Evolutionary conservation across 2,329 filamentous ascomycete species (phyloP).

Genomic region (Arthroderma sp.): DNA sequence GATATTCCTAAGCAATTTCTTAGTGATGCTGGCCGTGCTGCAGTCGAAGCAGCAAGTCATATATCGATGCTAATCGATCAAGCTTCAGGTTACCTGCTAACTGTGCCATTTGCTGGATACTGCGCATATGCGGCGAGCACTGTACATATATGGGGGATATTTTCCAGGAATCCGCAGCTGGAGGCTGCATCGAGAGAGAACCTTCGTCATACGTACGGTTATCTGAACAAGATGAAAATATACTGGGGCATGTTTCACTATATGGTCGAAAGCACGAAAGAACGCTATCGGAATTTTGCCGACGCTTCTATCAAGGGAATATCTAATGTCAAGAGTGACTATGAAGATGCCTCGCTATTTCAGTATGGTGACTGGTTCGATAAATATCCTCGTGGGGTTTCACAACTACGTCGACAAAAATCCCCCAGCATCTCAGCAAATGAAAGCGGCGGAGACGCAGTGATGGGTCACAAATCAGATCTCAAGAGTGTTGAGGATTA

Average conservation of each 20-base stretch:
- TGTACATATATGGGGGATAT: conserved; percentile 85
- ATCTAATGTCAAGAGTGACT: conserved; percentile 26
- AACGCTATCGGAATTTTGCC: conserved; percentile 72
- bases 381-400: conserved; percentile 83
- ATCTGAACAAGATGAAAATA: conserved; percentile 86
- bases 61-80: conserved; percentile 77
- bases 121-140: conserved; percentile 87
- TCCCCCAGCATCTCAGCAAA: conserved; percentile 54
- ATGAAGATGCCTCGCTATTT: conserved; percentile 53
- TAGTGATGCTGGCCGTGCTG: conserved; percentile 58
- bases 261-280: conserved; percentile 83
- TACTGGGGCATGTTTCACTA: conserved; percentile 99
- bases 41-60: conserved; percentile 69
- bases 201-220: conserved; percentile 75
- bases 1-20: conserved; percentile 69
- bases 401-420: conserved; percentile 69
- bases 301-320: conserved; percentile 62
- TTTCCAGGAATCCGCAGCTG: conserved; percentile 65
- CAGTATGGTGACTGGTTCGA: conserved; percentile 98
- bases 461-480: conserved; percentile 76
- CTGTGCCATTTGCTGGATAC: conserved; percentile 88
- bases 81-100: conserved; percentile 63
- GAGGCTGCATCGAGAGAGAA: conserved; percentile 72
- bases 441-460: conserved; percentile 72
- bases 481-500: conserved; percentile 93